These are phyloP conservation scores for Fusarium secorum DNA, from an alignment of 2,329 filamentous ascomycete species.

Conservation along the genomic window DNA sequence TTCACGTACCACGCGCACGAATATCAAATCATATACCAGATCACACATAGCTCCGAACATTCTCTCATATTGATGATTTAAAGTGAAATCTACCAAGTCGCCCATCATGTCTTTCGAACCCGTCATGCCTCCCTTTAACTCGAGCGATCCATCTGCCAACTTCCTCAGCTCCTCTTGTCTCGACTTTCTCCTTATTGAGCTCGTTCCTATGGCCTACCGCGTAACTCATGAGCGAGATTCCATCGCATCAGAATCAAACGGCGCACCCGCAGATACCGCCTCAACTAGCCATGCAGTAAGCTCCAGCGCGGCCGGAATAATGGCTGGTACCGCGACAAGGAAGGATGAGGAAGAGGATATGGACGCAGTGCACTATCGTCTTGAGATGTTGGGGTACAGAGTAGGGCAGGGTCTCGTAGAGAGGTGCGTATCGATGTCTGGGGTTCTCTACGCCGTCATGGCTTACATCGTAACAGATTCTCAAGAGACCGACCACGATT, in stretches of 20 bases:
- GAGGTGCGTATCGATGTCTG: conserved; percentile 61
- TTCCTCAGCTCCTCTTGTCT: conserved; percentile 86
- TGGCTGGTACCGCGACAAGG: conserved; percentile 36
- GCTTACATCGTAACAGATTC: conserved; percentile 67
- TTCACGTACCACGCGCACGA: not conserved
- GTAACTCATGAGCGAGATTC: conserved; percentile 76
- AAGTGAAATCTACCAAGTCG: not conserved
- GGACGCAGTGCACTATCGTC: conserved; percentile 83
- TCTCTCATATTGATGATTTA: not conserved
- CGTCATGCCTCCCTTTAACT: conserved; percentile 72
- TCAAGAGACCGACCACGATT: conserved; percentile 86
- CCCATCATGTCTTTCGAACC: conserved; percentile 75
- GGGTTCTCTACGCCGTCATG: not conserved
- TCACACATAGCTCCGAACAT: not conserved
- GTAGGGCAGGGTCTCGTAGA: conserved; percentile 94
- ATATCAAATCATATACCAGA: not conserved
- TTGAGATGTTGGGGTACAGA: conserved; percentile 87
- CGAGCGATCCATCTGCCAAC: conserved; percentile 75
- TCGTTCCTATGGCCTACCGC: conserved; percentile 92
- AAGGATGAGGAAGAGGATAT: conserved; percentile 80
- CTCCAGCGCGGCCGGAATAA: conserved; percentile 38
- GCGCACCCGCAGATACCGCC: conserved; percentile 28
- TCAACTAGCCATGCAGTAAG: conserved; percentile 37
- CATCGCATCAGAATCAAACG: conserved; percentile 48
- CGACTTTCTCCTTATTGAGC: conserved; percentile 94